Evolutionary conservation across 192 early-diverging fungal species (phyloP), one percentile per base, ranked within the genome.

Genomic region (Entomortierella lignicola): DNA sequence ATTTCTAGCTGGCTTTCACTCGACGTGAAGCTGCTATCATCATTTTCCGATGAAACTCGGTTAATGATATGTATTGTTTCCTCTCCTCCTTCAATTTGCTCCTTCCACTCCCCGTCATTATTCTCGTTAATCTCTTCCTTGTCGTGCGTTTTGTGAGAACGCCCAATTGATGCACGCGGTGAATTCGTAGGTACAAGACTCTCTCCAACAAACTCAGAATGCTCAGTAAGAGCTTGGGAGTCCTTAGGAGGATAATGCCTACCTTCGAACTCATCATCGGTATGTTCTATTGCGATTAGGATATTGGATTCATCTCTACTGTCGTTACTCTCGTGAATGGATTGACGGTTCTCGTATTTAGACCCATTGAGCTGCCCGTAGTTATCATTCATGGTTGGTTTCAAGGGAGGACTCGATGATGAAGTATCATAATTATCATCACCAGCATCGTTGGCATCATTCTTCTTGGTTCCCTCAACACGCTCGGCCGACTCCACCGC

Each of bases 221-320:
- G 55, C 55, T 66, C 55, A 0, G 65, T 42, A 30, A 21, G 60
- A 8, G 8, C 17, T 18, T 8, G 39, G 44, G 44, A 47, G 17
- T 26, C 7, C 21, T n/a, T 29, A 21, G 21, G 55, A 52, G 2
- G 4, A 27, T 20, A 8, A 29, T 63, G 53, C 7, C n/a, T 56
- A 17, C 52, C 32, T 27, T 50, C 39, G 52, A 23, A 26, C 13
- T 47, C 55, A 41, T 41, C 34, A 17, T 68, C 71, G n/a, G n/a
- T n/a, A n/a, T n/a, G n/a, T 29, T 74, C 32, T 8, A 77, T 53
- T 8, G 66, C 58, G 42, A 77, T 63, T 23, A 77, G 2, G 4
- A 77, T 68, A 31, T 44, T 50, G 7, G 63, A 74, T 2, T 41
- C 39, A 2, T 59, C 15, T 4, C 5, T 15, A 20, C 17, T 15